Percentiles rank a stretch among this genome's conserved stretches.
phyloP scores from a whole-genome alignment of 805 yeast species.

The Metschnikowia lachancei region DNA sequence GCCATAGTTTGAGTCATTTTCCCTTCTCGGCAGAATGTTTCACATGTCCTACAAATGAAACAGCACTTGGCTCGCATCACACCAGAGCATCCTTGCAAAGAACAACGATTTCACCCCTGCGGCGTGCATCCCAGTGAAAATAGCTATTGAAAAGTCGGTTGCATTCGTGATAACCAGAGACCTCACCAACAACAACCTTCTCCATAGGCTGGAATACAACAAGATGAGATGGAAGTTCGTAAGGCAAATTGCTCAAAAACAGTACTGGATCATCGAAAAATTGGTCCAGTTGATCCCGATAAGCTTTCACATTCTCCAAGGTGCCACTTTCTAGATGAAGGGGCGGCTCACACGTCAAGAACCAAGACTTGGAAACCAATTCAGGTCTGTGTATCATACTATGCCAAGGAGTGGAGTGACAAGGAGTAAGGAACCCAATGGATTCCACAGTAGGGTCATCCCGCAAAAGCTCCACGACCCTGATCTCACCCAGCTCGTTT shows the following conservation, averaged over 20 bases:
- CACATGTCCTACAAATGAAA: no score
- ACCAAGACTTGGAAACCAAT: constrained; percentile 52
- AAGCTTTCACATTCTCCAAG: constrained; percentile 33
- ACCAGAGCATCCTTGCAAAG: constrained; percentile 31
- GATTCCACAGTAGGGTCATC: constrained; percentile 39
- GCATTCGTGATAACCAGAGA: constrained; percentile 47
- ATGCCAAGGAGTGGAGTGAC: constrained; percentile 97
- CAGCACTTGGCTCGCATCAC: no score
- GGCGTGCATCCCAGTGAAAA: constrained; percentile 82
- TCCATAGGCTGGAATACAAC: constrained; percentile 69
- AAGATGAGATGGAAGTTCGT: constrained; percentile 55
- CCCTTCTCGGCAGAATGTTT: no score
- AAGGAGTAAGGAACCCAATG: constrained; percentile 86
- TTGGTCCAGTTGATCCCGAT: constrained; percentile 83
- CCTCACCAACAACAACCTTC: constrained; percentile 36
- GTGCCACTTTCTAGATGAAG: constrained; percentile 35
- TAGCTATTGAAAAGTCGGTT: constrained; percentile 70
- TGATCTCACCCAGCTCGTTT: constrained; percentile 86
- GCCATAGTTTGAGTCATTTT: no score
- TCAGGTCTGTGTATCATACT: constrained; percentile 67
- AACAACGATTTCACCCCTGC: constrained; percentile 75
- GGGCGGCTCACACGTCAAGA: constrained; percentile 92
- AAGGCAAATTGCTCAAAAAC: constrained; percentile 45
- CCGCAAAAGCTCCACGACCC: constrained; percentile 55
- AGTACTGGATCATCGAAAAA: constrained; percentile 64